phyloP scores from a whole-genome alignment of 2,329 filamentous ascomycete genomes.

The Hypoxylon sp. region DNA sequence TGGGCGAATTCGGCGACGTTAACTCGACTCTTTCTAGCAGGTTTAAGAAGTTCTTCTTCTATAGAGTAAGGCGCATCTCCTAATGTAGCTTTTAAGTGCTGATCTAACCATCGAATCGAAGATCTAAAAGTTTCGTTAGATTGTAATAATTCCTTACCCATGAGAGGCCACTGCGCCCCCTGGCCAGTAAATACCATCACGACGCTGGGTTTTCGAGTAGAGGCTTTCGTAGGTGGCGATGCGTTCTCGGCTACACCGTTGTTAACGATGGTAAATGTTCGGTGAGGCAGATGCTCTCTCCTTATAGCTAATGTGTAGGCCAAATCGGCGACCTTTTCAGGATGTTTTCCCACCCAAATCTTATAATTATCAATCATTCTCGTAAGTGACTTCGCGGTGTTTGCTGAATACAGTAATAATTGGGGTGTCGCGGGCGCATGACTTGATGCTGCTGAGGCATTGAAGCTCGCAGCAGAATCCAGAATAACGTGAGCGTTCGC shows the following conservation, averaged over 20 bases:
- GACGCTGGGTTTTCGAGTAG: conserved; percentile 11
- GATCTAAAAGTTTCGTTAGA: conserved; percentile 24
- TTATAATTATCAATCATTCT: conserved; percentile 24
- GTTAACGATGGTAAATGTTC: conserved; percentile 31
- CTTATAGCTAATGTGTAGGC: conserved; percentile 37
- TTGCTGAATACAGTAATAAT: conserved; percentile 36
- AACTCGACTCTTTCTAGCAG: conserved; percentile 38
- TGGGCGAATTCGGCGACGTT: conserved; percentile 48
- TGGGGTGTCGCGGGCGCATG: conserved; percentile 11
- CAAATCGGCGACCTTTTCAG: conserved; percentile 24
- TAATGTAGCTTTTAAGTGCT: conserved; percentile 2
- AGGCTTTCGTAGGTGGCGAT: conserved; percentile 14
- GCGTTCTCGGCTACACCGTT: conserved; percentile 18
- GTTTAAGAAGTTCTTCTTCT: conserved; percentile 32
- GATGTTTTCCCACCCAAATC: conserved; percentile 19
- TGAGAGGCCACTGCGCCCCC: conserved; percentile 42
- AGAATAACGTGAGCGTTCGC: conserved; percentile 51
- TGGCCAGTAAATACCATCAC: conserved; percentile 44
- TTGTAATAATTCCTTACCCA: conserved; percentile 39
- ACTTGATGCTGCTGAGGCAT: background rate
- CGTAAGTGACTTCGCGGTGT: conserved; percentile 29
- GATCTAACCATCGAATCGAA: conserved; percentile 27
- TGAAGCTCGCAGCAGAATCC: conserved; percentile 37
- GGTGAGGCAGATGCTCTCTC: conserved; percentile 36
- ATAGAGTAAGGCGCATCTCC: conserved; percentile 15